Evolutionary conservation across 176 grass and related monocot species (phyloP).

Genomic region (Poa annua): DNA sequence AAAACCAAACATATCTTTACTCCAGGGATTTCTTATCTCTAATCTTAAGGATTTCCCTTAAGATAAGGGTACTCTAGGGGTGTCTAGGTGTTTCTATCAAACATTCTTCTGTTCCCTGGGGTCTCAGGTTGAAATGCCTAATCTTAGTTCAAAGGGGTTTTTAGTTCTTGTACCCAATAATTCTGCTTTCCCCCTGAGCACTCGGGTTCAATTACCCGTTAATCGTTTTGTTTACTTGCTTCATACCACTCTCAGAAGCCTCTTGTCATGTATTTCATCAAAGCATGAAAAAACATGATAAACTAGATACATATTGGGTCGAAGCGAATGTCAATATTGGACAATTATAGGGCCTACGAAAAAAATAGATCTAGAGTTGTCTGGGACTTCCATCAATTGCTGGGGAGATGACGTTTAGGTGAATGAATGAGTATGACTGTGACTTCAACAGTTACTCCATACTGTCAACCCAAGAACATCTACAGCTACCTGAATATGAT

Average conservation of each 20-base stretch:
- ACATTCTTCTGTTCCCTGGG: too few species aligned
- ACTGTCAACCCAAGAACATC: not conserved
- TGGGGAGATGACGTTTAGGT: not conserved
- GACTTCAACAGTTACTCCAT: slow-evolving; percentile 26
- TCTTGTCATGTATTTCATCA: slow-evolving; percentile 21
- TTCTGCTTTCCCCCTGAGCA: not conserved
- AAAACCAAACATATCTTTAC: slow-evolving; percentile 13
- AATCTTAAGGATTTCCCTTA: not conserved
- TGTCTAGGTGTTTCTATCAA: too few species aligned
- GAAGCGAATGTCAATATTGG: not conserved
- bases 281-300: not conserved
- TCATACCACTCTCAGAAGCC: not conserved
- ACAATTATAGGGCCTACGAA: not conserved
- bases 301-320: slow-evolving; percentile 9
- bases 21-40: not conserved
- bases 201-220: not conserved
- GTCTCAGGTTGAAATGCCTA: too few species aligned
- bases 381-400: not conserved
- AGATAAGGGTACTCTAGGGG: not conserved
- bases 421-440: not conserved
- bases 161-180: slow-evolving; percentile 1
- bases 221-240: not conserved
- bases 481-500: not conserved
- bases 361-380: not conserved
- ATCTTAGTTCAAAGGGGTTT: not conserved